Percentiles rank a stretch among this genome's conserved stretches.
phyloP scores from a whole-genome alignment of 768 basidiomycete genomes.

The Mycena epipterygia region DNA sequence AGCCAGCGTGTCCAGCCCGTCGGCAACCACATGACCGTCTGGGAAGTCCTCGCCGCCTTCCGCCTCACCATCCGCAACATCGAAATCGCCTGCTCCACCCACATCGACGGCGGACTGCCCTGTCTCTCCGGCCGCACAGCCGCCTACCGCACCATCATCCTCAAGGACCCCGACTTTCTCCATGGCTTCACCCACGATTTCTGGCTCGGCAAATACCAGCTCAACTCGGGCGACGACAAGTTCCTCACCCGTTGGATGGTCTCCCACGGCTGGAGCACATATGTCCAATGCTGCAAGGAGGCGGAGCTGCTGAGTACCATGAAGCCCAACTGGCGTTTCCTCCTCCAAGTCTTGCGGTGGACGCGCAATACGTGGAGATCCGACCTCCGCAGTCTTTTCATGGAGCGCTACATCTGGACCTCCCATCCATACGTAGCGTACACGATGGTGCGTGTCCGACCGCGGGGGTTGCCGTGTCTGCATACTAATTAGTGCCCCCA shows the following conservation, averaged over 20 bases:
- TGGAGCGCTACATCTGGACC: slow-evolving; percentile 90
- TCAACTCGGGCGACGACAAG: slow-evolving; percentile 95
- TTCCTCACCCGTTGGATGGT: slow-evolving; percentile 98
- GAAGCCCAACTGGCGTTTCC: slow-evolving; percentile 97
- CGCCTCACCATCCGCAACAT: slow-evolving; percentile 94
- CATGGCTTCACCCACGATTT: slow-evolving; percentile 95
- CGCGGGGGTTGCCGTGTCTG: background rate
- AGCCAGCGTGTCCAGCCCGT: slow-evolving; percentile 89
- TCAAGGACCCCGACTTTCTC: slow-evolving; percentile 94
- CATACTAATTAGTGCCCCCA: background rate
- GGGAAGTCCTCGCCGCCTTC: slow-evolving; percentile 96
- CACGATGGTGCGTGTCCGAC: slow-evolving; percentile 79
- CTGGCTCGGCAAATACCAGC: slow-evolving; percentile 94
- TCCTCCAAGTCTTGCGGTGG: slow-evolving; percentile 95
- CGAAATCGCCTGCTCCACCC: slow-evolving; percentile 89
- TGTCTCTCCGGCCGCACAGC: slow-evolving; percentile 95
- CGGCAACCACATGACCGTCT: slow-evolving; percentile 87
- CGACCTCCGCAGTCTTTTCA: slow-evolving; percentile 90
- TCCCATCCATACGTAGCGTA: slow-evolving; percentile 92
- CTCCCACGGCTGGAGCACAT: slow-evolving; percentile 95
- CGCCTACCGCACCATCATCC: slow-evolving; percentile 92
- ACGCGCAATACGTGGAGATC: slow-evolving; percentile 96
- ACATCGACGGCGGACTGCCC: slow-evolving; percentile 93
- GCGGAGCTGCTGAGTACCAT: slow-evolving; percentile 91
- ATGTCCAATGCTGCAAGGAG: slow-evolving; percentile 89